Base-by-base conservation (phyloP, 495 filamentous ascomycete genomes). In the Podospora appendiculata region DNA sequence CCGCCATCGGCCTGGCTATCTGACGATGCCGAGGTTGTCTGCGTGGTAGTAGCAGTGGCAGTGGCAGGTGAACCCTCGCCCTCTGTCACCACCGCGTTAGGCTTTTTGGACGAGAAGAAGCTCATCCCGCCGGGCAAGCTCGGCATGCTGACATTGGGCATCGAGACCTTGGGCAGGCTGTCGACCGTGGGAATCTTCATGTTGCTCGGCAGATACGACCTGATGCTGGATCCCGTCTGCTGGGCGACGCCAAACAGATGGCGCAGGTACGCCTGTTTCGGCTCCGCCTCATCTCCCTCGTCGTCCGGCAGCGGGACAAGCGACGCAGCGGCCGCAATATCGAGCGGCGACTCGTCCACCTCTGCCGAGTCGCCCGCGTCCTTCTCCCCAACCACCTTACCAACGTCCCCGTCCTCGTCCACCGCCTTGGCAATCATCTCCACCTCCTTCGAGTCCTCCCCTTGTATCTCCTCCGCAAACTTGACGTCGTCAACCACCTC, bases 211-310 rank as follows among this genome's bases (percentile, higher is more conserved):
- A 75, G 57, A 19, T 69, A 73, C 1, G 70, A 70, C 34, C 64
- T 48, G 41, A 71, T 53, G 12, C 58, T 70, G 0, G 65, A 64
- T 8, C 71, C 69, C 16, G 72, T 67, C 45, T 72, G 64, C 47
- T 73, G 64, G 0, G 73, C 71, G n/a, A 75, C 60, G 38, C 53
- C 61, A 59, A 76, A 72, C n/a, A 76, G 67, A 43, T 76, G 70
- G 6, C 66, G 63, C 58, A 76, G 57, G 54, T 76, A 76, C 8
- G 64, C 71, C 38, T 54, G 55, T 52, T 64, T 66, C 47, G 66
- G 61, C 40, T 58, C 59, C 4, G n/a, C 55, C 25, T 25, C 41
- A 18, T 52, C 51, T 6, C 13, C 12, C 33, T 41, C 46, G n/a
- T 60, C 70, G 6, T 70, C 64, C 3, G 71, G 72, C 4, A 75